Percentiles rank a stretch among this genome's conserved stretches.
Evolutionary conservation across 176 grass and related monocot species (phyloP).

Genomic region (Ensete glaucum): DNA sequence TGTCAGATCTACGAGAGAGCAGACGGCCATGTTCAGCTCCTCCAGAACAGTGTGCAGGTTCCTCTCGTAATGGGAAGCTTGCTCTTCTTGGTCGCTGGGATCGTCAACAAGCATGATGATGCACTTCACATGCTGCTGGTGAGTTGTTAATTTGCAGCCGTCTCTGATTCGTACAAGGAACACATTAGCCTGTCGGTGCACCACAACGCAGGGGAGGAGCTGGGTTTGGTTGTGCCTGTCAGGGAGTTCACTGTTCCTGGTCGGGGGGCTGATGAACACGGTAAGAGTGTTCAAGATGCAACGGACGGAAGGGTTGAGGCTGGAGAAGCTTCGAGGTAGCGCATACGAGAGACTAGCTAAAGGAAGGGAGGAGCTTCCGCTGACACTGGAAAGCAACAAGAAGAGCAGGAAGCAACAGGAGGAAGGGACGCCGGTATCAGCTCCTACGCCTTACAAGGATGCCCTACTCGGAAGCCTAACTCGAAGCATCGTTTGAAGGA

Average conservation of each 20-base stretch:
- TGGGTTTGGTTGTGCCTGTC: conserved; percentile 53
- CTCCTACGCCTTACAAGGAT: neutral
- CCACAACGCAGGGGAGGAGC: conserved; percentile 36
- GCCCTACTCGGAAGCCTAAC: neutral
- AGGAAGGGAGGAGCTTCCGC: conserved; percentile 62
- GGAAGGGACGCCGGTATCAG: neutral
- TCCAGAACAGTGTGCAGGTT: conserved; percentile 72
- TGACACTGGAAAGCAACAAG: conserved; percentile 46
- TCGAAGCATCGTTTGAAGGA: too few relatives aligned
- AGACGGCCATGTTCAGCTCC: conserved; percentile 56
- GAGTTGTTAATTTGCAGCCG: neutral
- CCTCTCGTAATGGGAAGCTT: conserved; percentile 64
- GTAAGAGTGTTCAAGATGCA: conserved; percentile 91
- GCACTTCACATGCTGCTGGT: conserved; percentile 27
- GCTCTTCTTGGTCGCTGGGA: conserved; percentile 49
- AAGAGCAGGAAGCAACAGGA: conserved; percentile 2
- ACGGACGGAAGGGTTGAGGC: conserved; percentile 38
- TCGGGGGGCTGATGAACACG: conserved; percentile 52
- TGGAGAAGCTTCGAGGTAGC: conserved; percentile 73
- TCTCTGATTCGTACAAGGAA: neutral
- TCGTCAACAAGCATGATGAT: conserved; percentile 34
- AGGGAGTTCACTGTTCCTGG: conserved; percentile 56
- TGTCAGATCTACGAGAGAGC: conserved; percentile 73
- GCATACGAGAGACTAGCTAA: conserved; percentile 45
- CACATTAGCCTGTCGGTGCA: neutral